Percentiles rank a stretch among this genome's conserved stretches.
phyloP scores from a whole-genome alignment of 2,329 filamentous ascomycete species.

The Hortaea werneckii region DNA sequence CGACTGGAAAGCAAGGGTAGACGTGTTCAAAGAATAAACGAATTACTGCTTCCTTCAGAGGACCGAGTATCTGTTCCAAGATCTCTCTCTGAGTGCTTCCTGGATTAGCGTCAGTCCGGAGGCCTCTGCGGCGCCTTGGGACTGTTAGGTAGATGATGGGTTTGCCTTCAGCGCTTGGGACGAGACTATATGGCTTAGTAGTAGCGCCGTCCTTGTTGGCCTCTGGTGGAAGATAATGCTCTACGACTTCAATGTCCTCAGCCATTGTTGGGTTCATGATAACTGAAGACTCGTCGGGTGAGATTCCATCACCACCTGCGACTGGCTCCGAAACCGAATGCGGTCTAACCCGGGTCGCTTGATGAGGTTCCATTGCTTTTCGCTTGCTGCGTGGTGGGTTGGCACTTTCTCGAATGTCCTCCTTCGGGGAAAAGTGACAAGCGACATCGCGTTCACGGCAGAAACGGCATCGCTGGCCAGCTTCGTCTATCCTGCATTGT shows the following conservation, averaged over 20 bases:
- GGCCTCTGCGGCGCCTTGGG: slow-evolving; percentile 39
- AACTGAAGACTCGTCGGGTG: slow-evolving; percentile 21
- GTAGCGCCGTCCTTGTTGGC: slow-evolving; percentile 16
- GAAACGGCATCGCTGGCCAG: slow-evolving; percentile 29
- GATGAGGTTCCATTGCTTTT: no score
- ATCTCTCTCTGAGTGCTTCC: slow-evolving; percentile 31
- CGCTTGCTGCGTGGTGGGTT: no score
- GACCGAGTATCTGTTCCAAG: slow-evolving; percentile 31
- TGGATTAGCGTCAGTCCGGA: slow-evolving; percentile 22
- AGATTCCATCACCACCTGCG: neutral
- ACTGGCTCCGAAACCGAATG: slow-evolving; percentile 17
- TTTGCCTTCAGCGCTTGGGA: slow-evolving; percentile 35
- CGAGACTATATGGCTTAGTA: slow-evolving; percentile 39
- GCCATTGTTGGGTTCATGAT: slow-evolving; percentile 32
- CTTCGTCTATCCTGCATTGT: slow-evolving; percentile 31
- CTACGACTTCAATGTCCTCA: slow-evolving; percentile 32
- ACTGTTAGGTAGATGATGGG: slow-evolving; percentile 37
- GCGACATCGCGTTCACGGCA: slow-evolving; percentile 18
- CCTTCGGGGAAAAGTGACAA: slow-evolving; percentile 13
- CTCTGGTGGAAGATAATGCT: slow-evolving; percentile 29
- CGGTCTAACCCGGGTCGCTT: neutral
- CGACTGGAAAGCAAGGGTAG: slow-evolving; percentile 30
- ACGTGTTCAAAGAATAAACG: slow-evolving; percentile 30
- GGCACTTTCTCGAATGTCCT: neutral
- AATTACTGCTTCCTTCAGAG: slow-evolving; percentile 11